Evolutionary conservation across 2,329 filamentous ascomycete species (phyloP).

Genomic region (Emydomyces testavorans): DNA sequence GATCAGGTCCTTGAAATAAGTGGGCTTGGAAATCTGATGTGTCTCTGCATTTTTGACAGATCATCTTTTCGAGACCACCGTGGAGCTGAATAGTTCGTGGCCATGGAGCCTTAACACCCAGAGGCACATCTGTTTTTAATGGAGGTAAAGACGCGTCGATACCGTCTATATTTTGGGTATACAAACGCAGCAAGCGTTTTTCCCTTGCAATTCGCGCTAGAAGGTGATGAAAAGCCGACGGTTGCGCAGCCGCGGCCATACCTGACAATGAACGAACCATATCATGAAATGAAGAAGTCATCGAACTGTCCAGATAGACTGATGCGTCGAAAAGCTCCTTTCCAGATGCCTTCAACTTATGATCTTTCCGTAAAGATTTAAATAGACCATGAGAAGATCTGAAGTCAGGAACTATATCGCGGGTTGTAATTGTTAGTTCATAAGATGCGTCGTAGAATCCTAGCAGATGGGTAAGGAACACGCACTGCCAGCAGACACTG

Average conservation of each 20-base stretch:
- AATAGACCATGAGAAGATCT: conserved; percentile 86
- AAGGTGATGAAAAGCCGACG: conserved; percentile 86
- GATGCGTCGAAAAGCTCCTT: conserved; percentile 96
- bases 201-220: conserved; percentile 81
- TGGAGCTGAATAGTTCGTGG: conserved; percentile 87
- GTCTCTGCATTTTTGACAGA: conserved; percentile 81
- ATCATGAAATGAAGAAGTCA: conserved; percentile 82
- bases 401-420: conserved; percentile 72
- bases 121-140: conserved; percentile 65
- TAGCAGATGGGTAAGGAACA: conserved; percentile 19
- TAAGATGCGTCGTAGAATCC: conserved; percentile 10
- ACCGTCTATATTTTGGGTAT: conserved; percentile 94
- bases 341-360: conserved; percentile 84
- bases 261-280: conserved; percentile 87
- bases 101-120: conserved; percentile 80
- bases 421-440: conserved; percentile 13
- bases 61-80: conserved; percentile 88
- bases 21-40: conserved; percentile 64
- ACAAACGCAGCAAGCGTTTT: conserved; percentile 75
- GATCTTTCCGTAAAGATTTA: conserved; percentile 67
- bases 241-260: conserved; percentile 62
- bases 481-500: conserved; percentile 83
- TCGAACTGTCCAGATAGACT: conserved; percentile 83
- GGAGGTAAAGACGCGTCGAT: conserved; percentile 78
- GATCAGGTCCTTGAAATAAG: conserved; percentile 71